Conservation (phyloP, 2,329 filamentous ascomycete genomes). For the Calonectria leucothoes region DNA sequence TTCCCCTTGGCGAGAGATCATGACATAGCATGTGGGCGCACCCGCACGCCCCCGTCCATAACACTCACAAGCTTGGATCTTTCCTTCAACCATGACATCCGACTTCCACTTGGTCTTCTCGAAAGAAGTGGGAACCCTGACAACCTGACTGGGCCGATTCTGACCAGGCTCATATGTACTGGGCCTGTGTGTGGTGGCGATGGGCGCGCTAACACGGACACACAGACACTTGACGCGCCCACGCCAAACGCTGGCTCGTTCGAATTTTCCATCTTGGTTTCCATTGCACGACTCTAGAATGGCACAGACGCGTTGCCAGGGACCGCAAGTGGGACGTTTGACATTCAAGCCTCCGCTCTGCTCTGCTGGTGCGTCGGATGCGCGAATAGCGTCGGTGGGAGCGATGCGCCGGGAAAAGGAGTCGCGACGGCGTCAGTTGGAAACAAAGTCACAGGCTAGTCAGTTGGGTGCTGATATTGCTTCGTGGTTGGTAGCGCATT, state of each 20-base stretch:
- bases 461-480: neutral
- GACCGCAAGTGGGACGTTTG: slow-evolving; percentile 8
- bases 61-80: neutral
- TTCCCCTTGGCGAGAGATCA: neutral
- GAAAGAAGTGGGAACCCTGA: slow-evolving; percentile 35
- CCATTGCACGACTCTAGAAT: neutral
- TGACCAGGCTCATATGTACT: slow-evolving; percentile 15
- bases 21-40: slow-evolving; percentile 11
- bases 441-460: neutral
- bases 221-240: slow-evolving; percentile 4
- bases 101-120: slow-evolving; percentile 35
- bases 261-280: slow-evolving; percentile 5
- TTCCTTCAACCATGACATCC: slow-evolving; percentile 7
- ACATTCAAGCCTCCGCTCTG: slow-evolving; percentile 6
- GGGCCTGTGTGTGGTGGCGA: neutral
- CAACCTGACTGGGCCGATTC: slow-evolving; percentile 7
- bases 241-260: neutral
- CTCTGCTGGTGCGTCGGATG: neutral
- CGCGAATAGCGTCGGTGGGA: slow-evolving; percentile 2
- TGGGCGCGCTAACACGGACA: slow-evolving; percentile 12
- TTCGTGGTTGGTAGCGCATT: neutral
- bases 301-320: neutral
- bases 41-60: neutral
- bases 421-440: slow-evolving; percentile 2
- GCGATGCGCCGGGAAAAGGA: slow-evolving; percentile 5